Conservation (phyloP, 805 yeast genomes). For the Myxozyma mucilagina region DNA sequence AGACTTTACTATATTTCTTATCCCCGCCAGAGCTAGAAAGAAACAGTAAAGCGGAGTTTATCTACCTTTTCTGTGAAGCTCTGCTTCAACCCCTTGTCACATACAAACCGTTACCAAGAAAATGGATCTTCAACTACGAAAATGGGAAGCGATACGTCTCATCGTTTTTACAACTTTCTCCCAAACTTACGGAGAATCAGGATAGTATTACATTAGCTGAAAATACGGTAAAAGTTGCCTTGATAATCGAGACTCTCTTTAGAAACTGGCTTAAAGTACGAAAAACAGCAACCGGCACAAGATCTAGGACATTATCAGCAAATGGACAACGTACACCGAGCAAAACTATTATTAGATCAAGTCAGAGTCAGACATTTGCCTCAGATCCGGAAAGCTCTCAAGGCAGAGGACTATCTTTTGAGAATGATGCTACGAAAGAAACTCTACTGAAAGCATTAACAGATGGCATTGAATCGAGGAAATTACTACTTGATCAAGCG, state of each 20-base stretch:
- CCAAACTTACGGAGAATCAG: background rate
- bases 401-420: background rate
- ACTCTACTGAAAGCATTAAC: background rate
- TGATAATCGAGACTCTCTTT: slow-evolving; percentile 13
- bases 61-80: slow-evolving; percentile 6
- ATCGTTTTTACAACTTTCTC: slow-evolving; percentile 4
- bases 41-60: slow-evolving; percentile 11
- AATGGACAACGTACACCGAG: background rate
- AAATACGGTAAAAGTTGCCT: slow-evolving; percentile 6
- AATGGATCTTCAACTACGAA: slow-evolving; percentile 19
- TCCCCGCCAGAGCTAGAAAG: slow-evolving; percentile 16
- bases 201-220: background rate
- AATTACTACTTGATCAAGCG: background rate
- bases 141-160: slow-evolving; percentile 11
- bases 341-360: background rate
- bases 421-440: background rate
- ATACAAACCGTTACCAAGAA: slow-evolving; percentile 3
- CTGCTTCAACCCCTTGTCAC: slow-evolving; percentile 3
- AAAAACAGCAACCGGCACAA: slow-evolving; percentile 7
- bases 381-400: background rate
- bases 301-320: background rate
- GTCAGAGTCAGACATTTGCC: background rate
- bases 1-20: slow-evolving; percentile 7
- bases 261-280: slow-evolving; percentile 22
- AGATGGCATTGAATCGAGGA: background rate